Conservation (phyloP, 2,329 filamentous ascomycete genomes). For the Cercospora brassicicola region DNA sequence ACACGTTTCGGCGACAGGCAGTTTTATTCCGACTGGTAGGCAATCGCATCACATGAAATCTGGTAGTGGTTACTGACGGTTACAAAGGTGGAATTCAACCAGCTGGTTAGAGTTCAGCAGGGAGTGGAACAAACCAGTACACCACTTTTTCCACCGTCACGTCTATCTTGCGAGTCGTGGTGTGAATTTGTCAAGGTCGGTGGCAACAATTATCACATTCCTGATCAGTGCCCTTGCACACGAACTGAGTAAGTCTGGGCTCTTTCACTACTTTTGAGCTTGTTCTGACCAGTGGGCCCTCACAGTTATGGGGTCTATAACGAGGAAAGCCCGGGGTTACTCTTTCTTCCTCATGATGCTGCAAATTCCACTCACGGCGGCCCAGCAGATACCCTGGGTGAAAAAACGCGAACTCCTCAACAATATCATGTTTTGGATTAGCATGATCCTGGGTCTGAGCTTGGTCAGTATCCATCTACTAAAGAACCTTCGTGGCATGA, state of each 20-base stretch:
- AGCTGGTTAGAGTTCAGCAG: conserved; percentile 88
- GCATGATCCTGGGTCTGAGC: conserved; percentile 41
- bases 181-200: conserved; percentile 66
- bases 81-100: conserved; percentile 60
- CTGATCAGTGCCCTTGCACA: conserved; percentile 85
- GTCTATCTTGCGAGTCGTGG: conserved; percentile 83
- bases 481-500: neutral
- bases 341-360: conserved; percentile 95
- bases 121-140: conserved; percentile 97
- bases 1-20: conserved; percentile 81
- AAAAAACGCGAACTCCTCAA: conserved; percentile 75
- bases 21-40: conserved; percentile 73
- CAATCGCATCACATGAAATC: neutral
- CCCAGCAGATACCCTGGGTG: conserved; percentile 79
- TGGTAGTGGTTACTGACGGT: neutral
- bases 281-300: neutral
- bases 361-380: conserved; percentile 89
- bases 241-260: conserved; percentile 62
- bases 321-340: conserved; percentile 92
- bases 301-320: conserved; percentile 86
- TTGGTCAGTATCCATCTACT: conserved; percentile 33
- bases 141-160: conserved; percentile 90
- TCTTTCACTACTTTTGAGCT: neutral
- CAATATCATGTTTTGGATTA: conserved; percentile 39
- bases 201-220: conserved; percentile 88